Percentiles rank a stretch among this genome's conserved stretches.
Conservation (phyloP, 2,329 filamentous ascomycete species). For the Hortaea werneckii region DNA sequence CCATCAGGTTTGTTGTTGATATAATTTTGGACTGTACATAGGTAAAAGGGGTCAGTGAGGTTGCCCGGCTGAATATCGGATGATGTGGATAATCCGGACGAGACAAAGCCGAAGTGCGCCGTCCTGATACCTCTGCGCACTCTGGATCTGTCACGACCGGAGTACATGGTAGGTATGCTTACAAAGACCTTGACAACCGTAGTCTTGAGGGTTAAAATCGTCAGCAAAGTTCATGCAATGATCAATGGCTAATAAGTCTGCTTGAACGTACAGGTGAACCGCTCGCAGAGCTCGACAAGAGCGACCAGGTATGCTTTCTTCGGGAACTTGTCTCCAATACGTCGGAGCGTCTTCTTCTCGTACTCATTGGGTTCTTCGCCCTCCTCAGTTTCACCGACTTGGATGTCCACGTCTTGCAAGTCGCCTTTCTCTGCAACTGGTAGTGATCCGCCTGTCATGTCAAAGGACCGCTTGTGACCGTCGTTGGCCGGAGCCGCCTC, state of each 20-base stretch:
- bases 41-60: too few species aligned
- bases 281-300: slow-evolving; percentile 41
- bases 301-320: slow-evolving; percentile 39
- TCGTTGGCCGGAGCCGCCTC: neutral
- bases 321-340: slow-evolving; percentile 38
- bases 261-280: slow-evolving; percentile 30
- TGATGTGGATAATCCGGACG: too few species aligned
- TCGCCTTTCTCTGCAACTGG: slow-evolving; percentile 8
- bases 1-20: slow-evolving; percentile 32
- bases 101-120: too few species aligned
- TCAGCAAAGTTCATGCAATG: slow-evolving; percentile 3
- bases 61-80: too few species aligned
- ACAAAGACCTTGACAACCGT: slow-evolving; percentile 32
- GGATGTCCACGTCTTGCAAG: slow-evolving; percentile 7
- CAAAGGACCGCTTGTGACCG: slow-evolving; percentile 5
- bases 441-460: slow-evolving; percentile 13
- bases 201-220: slow-evolving; percentile 9
- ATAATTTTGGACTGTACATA: slow-evolving; percentile 34
- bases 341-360: slow-evolving; percentile 33
- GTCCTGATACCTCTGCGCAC: too few species aligned
- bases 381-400: slow-evolving; percentile 14
- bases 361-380: slow-evolving; percentile 32
- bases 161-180: too few species aligned
- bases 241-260: neutral
- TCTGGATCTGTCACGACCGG: too few species aligned